Base-by-base conservation (phyloP, 495 filamentous ascomycete genomes). In the Hapsidospora chrysogenum region DNA sequence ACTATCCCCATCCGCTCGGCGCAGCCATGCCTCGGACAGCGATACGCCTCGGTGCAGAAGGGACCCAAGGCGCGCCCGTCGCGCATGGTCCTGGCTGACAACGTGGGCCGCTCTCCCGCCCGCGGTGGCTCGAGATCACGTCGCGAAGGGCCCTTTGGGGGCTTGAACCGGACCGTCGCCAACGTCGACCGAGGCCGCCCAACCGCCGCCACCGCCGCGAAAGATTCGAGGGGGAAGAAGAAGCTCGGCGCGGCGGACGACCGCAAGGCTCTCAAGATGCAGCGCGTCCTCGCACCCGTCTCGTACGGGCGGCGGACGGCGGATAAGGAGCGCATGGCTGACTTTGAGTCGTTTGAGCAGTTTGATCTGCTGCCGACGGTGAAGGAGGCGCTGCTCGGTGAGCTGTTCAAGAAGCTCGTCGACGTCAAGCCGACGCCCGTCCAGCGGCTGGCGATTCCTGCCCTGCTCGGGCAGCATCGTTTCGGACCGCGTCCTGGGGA, bases 261-360 rank as follows among this genome's bases (percentile, higher is more conserved):
- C 15, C 65, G 64, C 50, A 85, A 92, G 51, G 87, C 89, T 6
- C 61, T 97, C 55, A 96, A 89, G 58, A 97, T 97, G 89, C 85
- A 89, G 51, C 74, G 76, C 29, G 61, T 80, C 0, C 56, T 97
- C 36, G 56, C 75, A 7, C 66, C 74, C 4, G 60, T 96, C 16
- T 64, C 80, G 1, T 94, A 93, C 48, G 67, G 70, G 15, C 64
- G 74, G 36, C 66, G 87, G 31, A 56, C 61, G 3, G 62, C 62
- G 10, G 66, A 85, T 45, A 94, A 87, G 57, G 60, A 63, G 25
- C 61, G 60, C 39, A 76, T 96, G 36, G 54, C 66, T 41, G 61
- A 74, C 21, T 52, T 82, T 17, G 76, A 80, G 22, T 75, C 69
- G 33, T 97, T 97, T 52, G 72, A 83, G 19, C 61, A 81, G 35